Evolutionary conservation across 768 basidiomycete species (phyloP).

Genomic region (Amanita rimosa): DNA sequence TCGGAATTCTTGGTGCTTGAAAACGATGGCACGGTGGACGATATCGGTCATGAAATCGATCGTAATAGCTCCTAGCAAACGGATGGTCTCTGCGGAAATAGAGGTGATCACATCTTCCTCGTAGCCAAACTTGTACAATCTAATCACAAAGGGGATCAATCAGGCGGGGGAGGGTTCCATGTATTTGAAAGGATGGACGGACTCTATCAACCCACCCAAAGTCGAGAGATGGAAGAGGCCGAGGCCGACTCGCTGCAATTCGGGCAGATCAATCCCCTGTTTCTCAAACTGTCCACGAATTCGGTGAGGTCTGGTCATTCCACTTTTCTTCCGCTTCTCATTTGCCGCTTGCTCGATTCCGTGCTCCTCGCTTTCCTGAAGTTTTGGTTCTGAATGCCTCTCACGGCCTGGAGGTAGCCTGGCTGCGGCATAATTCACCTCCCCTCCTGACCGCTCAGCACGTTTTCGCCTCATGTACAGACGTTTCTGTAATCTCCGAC

Average conservation of each 20-base stretch:
- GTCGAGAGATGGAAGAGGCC: constrained; percentile 35
- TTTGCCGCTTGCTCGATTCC: not conserved
- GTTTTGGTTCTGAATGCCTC: constrained; percentile 8
- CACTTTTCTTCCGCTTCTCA: constrained; percentile 15
- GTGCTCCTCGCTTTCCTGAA: not conserved
- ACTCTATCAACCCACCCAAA: constrained; percentile 29
- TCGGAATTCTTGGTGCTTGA: constrained; percentile 45
- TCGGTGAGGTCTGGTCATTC: constrained; percentile 34
- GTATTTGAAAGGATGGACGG: constrained; percentile 9
- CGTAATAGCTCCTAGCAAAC: constrained; percentile 30
- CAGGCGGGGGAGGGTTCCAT: not conserved
- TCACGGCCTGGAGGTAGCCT: constrained; percentile 28
- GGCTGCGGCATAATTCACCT: constrained; percentile 15
- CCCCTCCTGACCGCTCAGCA: constrained; percentile 32
- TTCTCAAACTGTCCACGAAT: constrained; percentile 28
- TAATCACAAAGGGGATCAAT: constrained; percentile 4
- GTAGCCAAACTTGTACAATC: constrained; percentile 14
- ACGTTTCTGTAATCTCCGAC: constrained; percentile 48
- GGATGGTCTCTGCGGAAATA: constrained; percentile 40
- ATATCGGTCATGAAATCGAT: constrained; percentile 40
- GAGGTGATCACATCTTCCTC: constrained; percentile 16
- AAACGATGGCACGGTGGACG: constrained; percentile 38
- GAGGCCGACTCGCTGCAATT: constrained; percentile 30
- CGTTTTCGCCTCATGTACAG: constrained; percentile 67
- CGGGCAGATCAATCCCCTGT: constrained; percentile 32